Base-by-base conservation (phyloP, 129 eudicot species). In the Solidago caesia region DNA sequence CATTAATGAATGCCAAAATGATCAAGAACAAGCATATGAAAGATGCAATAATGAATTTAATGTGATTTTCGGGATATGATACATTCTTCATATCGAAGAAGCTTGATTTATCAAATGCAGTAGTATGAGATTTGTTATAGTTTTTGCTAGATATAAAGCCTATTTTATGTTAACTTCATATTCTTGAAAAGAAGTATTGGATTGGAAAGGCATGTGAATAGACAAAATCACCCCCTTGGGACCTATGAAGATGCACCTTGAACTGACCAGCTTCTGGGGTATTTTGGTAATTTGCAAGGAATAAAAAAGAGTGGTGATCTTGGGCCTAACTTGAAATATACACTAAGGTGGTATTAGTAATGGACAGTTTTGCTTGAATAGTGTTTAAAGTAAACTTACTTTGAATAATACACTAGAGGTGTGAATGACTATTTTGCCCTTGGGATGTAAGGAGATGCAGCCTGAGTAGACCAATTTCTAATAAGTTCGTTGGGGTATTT, bases 1-100 rank as follows among this genome's bases (percentile, higher is more conserved):
- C 84, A 16, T 92, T 92, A 59, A 89, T 67, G 2, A 83, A 89
- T 61, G 92, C 92, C 56, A 89, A 72, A 15, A 81, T 41, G 85
- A 88, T 79, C 26, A 92, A 88, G 84, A 89, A 83, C 8, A 55
- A 41, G 15, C 82, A 84, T 77, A 81, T 45, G 85, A 87, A 79
- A 3, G 88, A 92, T 7, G 82, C 72, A 15, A 89, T 29, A 64
- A 84, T 73, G 83, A 85, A 77, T 56, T 81, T 63, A 58, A 71
- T 73, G 76, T 84, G 73, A 7, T 77, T 77, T 63, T 72, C 77
- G 57, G 48, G 84, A 76, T 67, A 79, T 1, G 44, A 2, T 8
- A 44, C 25, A 13, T 46, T 73, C 48, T 73, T 75, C 89, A 82
- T 85, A 61, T 71, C 65, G 68, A 66, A 70, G 55, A 14, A 39